These are phyloP conservation scores for Nothophaeocryptopus gaeumannii DNA, from an alignment of 2,329 filamentous ascomycete species.

Conservation along the genomic window DNA sequence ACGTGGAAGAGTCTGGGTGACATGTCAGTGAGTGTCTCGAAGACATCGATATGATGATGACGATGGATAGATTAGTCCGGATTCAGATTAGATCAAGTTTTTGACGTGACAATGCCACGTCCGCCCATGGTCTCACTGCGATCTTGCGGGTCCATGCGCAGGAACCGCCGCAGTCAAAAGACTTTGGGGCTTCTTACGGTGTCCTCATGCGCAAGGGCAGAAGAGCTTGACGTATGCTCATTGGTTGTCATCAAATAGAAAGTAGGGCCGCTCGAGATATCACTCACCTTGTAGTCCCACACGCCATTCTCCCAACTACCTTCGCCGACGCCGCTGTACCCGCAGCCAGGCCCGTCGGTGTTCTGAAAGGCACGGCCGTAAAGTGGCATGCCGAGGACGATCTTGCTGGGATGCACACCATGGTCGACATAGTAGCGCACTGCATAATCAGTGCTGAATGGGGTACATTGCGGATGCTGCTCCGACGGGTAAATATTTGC, in stretches of 20 bases:
- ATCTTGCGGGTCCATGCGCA: slow-evolving; percentile 8
- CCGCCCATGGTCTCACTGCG: slow-evolving; percentile 18
- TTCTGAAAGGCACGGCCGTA: slow-evolving; percentile 83
- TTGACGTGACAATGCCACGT: slow-evolving; percentile 13
- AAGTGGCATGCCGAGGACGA: slow-evolving; percentile 87
- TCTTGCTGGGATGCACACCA: slow-evolving; percentile 63
- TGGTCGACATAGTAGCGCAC: slow-evolving; percentile 66
- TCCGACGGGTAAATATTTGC: slow-evolving; percentile 69
- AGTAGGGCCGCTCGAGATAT: background rate
- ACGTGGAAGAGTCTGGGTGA: slow-evolving; percentile 60
- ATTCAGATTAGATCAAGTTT: slow-evolving; percentile 43
- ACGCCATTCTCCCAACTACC: slow-evolving; percentile 84
- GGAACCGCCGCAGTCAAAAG: slow-evolving; percentile 15
- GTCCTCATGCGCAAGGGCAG: slow-evolving; percentile 45
- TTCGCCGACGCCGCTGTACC: slow-evolving; percentile 69
- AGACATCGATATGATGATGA: background rate
- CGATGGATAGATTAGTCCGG: background rate
- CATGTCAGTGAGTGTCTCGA: slow-evolving; percentile 6
- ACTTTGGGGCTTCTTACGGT: slow-evolving; percentile 32
- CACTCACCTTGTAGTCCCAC: slow-evolving; percentile 72
- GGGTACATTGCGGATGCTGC: slow-evolving; percentile 62
- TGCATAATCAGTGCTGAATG: slow-evolving; percentile 72
- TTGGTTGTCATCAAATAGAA: no score
- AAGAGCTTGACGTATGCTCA: background rate
- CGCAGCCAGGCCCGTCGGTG: slow-evolving; percentile 69